These are phyloP conservation scores for Fusarium subtropicale DNA, from an alignment of 2,329 filamentous ascomycete species.

Conservation along the genomic window DNA sequence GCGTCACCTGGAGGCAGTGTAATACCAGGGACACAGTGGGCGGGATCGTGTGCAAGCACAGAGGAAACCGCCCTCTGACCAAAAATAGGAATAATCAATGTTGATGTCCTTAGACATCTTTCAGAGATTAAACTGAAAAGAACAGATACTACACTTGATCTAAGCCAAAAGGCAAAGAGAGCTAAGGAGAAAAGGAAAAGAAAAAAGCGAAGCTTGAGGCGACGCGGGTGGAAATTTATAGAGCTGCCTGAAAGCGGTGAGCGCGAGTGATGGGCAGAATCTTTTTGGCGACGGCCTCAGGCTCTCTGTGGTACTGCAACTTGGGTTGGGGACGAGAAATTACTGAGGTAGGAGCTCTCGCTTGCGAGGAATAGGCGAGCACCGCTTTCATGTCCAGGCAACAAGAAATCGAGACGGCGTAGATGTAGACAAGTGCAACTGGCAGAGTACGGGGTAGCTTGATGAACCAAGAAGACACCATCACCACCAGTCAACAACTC, in stretches of 20 bases:
- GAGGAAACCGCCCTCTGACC: slow-evolving; percentile 49
- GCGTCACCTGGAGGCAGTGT: slow-evolving; percentile 57
- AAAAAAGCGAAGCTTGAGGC: slow-evolving; percentile 31
- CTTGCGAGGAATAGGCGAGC: neutral
- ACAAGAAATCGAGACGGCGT: neutral
- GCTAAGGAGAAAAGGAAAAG: slow-evolving; percentile 54
- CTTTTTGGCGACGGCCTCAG: slow-evolving; percentile 4
- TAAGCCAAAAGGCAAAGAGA: slow-evolving; percentile 74
- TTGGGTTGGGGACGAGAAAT: slow-evolving; percentile 27
- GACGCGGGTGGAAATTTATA: slow-evolving; percentile 42
- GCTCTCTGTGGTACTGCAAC: slow-evolving; percentile 5
- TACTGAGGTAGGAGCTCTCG: slow-evolving; percentile 12
- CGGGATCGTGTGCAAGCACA: slow-evolving; percentile 54
- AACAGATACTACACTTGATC: slow-evolving; percentile 98
- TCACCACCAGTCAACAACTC: neutral
- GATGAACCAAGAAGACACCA: neutral
- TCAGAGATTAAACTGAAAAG: slow-evolving; percentile 98
- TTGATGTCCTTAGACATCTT: slow-evolving; percentile 78
- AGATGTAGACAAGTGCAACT: neutral
- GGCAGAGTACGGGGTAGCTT: neutral
- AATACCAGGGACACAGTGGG: slow-evolving; percentile 56
- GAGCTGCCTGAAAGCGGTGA: slow-evolving; percentile 43
- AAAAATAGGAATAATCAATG: slow-evolving; percentile 82
- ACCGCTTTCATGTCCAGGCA: neutral
- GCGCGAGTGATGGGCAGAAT: slow-evolving; percentile 45